Evolutionary conservation across 1,284 basidiomycete genomes (phyloP), one percentile per base, ranked within the genome.

Genomic region (Boletus sp.): DNA sequence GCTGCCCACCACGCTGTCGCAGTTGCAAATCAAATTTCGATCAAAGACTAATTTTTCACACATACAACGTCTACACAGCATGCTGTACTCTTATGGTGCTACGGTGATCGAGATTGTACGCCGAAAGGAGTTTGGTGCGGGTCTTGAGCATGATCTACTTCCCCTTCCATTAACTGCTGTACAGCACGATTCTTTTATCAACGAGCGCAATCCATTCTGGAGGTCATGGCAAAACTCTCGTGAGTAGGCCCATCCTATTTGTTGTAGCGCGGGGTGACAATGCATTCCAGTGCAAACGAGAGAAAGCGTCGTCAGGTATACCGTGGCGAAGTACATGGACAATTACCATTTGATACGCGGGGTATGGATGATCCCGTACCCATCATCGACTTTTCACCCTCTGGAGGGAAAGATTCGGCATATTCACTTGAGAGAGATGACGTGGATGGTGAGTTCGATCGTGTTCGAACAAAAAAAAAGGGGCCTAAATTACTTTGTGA

Each of bases 71-170:
- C 72, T 98, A 32, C 92, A 96, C 61, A 84, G 81, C 48, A 90
- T 98, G 80, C 70, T 95, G 1, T 94, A 92, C 61, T 92, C 91
- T 0, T 99, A 99, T 66, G 90, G 91, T 0, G 89, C 92, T 1
- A 93, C 94, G 0, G 78, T 97, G 2, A 78, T 95, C 10, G 95
- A 99, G 68, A 83, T 95, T 30, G 88, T 95, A 0, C 75, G 94
- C 47, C 73, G 95, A 46, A 88, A 89, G 53, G 91, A 95, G 64
- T 97, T 95, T 65, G 76, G 87, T 82, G 54, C 69, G 77, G 65
- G 38, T 38, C 9, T 36, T 30, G 22, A 25, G 25, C 7, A 14
- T 27, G n/a, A 38, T 36, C 12, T 38, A 23, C 38, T 1, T 8
- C 14, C 23, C 16, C 42, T 33, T 8, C 42, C 7, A 22, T 52